Evolutionary conservation across 495 filamentous ascomycete species (phyloP).

Genomic region (Aspergillus bridgeri): DNA sequence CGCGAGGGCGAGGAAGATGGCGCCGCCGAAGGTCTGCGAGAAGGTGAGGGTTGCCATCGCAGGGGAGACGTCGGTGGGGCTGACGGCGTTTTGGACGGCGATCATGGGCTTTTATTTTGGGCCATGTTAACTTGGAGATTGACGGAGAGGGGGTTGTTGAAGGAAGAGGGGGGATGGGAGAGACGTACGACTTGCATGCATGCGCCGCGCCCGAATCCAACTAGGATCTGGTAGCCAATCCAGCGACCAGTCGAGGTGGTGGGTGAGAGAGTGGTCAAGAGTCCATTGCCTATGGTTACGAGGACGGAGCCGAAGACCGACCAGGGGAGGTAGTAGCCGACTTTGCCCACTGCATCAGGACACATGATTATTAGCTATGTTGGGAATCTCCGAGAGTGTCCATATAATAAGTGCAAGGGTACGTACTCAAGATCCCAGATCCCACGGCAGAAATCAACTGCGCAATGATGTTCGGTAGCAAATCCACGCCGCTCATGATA

Average conservation of each 20-base stretch:
- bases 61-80: conserved; percentile 58
- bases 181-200: conserved; percentile 37
- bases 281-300: conserved; percentile 37
- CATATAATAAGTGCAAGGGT: background rate
- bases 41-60: conserved; percentile 67
- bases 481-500: conserved; percentile 26
- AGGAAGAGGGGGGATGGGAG: background rate
- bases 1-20: conserved; percentile 68
- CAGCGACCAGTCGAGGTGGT: conserved; percentile 40
- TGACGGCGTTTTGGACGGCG: conserved; percentile 64
- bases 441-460: conserved; percentile 39
- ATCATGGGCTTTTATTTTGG: conserved; percentile 43
- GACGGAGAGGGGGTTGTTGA: too few species aligned
- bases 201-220: conserved; percentile 45
- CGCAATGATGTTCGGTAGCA: conserved; percentile 36
- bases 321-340: conserved; percentile 50
- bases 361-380: background rate
- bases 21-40: conserved; percentile 64
- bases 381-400: too few species aligned
- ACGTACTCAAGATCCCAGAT: conserved; percentile 30
- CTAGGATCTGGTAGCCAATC: conserved; percentile 53
- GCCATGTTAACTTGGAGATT: too few species aligned
- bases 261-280: conserved; percentile 47
- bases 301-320: conserved; percentile 22
- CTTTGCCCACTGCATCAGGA: conserved; percentile 24